phyloP scores from a whole-genome alignment of 805 yeast genomes.

The Blastobotrys robertii region DNA sequence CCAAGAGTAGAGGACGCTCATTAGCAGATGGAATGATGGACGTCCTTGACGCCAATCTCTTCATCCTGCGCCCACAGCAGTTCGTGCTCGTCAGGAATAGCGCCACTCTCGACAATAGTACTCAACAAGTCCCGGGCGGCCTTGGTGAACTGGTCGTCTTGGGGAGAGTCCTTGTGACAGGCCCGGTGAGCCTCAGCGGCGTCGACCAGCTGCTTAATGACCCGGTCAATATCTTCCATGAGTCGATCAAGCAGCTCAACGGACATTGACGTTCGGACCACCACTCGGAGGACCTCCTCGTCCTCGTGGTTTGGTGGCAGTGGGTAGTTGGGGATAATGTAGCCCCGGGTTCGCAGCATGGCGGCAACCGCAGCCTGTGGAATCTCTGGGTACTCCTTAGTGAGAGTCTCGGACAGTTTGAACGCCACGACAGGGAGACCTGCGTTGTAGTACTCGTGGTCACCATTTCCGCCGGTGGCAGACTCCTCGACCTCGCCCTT shows the following conservation, averaged over 20 bases:
- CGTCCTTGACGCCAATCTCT: too few relatives aligned
- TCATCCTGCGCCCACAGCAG: too few relatives aligned
- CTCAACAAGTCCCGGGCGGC: too few relatives aligned
- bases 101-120: too few relatives aligned
- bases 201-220: conserved; percentile 42
- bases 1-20: too few relatives aligned
- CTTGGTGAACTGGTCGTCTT: too few relatives aligned
- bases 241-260: conserved; percentile 52
- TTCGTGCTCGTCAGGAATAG: too few relatives aligned
- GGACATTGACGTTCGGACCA: conserved; percentile 62
- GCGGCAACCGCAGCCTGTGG: conserved; percentile 72
- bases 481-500: not conserved
- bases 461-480: conserved; percentile 7
- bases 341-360: conserved; percentile 67
- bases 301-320: conserved; percentile 53
- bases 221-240: conserved; percentile 49
- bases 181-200: conserved; percentile 30
- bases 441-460: conserved; percentile 40
- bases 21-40: too few relatives aligned
- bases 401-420: conserved; percentile 53
- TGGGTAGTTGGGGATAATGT: conserved; percentile 84
- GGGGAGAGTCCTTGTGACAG: not conserved
- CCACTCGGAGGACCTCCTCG: conserved; percentile 72
- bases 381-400: conserved; percentile 57
- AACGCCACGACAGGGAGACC: conserved; percentile 91